phyloP scores from a whole-genome alignment of 164 flowering plant genomes.

The Stephania cephalantha region DNA sequence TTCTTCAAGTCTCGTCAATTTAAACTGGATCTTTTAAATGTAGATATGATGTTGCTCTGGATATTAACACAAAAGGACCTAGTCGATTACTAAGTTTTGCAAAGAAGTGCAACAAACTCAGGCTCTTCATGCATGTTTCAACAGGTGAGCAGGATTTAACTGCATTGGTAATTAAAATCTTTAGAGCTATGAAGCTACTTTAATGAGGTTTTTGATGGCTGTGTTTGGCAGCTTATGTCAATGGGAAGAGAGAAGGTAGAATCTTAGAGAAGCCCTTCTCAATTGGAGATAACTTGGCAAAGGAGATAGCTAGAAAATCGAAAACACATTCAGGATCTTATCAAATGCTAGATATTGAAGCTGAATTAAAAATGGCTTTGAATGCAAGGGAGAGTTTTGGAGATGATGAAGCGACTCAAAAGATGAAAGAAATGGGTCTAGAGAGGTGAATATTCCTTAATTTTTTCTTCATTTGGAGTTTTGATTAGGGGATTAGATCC shows the following conservation, averaged over 20 bases:
- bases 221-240: conserved; percentile 65
- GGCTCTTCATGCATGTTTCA: conserved; percentile 66
- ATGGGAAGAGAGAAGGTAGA: conserved; percentile 86
- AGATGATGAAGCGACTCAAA: conserved; percentile 34
- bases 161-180: not conserved
- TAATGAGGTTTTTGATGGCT: not conserved
- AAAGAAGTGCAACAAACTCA: conserved; percentile 56
- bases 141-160: conserved; percentile 34
- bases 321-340: conserved; percentile 20
- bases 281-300: conserved; percentile 59
- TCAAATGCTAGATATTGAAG: conserved; percentile 53
- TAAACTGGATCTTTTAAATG: not conserved
- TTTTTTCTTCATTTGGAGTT: no score
- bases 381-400: conserved; percentile 24
- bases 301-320: conserved; percentile 29
- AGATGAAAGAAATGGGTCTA: conserved; percentile 70
- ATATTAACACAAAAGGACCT: conserved; percentile 65
- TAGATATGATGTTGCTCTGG: conserved; percentile 69
- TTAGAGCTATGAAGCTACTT: not conserved
- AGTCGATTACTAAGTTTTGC: conserved; percentile 55
- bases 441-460: conserved; percentile 40
- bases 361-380: conserved; percentile 52
- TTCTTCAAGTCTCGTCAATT: no score
- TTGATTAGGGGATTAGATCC: no score
- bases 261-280: conserved; percentile 74